phyloP scores from a whole-genome alignment of 192 early-diverging fungal species.

The Backusella liffmaniae region DNA sequence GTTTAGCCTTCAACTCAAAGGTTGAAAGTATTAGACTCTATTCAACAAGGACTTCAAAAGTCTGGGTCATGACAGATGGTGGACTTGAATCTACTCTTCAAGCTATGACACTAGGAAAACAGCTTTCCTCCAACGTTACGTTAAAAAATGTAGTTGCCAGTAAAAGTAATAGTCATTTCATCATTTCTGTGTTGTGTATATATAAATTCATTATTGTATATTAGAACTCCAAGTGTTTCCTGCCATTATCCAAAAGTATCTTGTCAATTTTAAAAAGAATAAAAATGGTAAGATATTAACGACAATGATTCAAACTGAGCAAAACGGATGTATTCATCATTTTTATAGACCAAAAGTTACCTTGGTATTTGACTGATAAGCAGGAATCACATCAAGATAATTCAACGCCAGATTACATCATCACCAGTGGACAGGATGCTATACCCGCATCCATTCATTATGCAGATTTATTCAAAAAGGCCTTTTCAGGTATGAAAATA shows the following conservation, averaged over 20 bases:
- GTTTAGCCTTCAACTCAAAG: not conserved
- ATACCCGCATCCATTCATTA: slow-evolving; percentile 29
- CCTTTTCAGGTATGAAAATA: slow-evolving; percentile 25
- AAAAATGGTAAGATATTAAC: not conserved
- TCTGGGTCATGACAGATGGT: slow-evolving; percentile 25
- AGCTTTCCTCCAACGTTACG: slow-evolving; percentile 2
- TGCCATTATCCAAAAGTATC: slow-evolving; percentile 24
- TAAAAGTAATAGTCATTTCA: slow-evolving; percentile 6
- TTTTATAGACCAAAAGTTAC: not conserved
- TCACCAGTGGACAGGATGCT: slow-evolving; percentile 19
- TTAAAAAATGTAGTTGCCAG: slow-evolving; percentile 9
- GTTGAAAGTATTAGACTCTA: not conserved
- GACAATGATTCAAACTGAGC: not conserved
- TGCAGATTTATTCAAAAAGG: not conserved
- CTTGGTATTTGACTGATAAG: slow-evolving; percentile 22
- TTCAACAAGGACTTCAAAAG: not conserved
- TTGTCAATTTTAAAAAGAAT: slow-evolving; percentile 2
- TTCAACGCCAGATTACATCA: slow-evolving; percentile 18
- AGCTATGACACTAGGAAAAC: slow-evolving; percentile 17
- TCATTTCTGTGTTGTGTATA: not conserved
- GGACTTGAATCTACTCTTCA: slow-evolving; percentile 17
- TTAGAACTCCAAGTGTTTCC: slow-evolving; percentile 24
- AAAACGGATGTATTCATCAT: not conserved
- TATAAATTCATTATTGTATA: not conserved
- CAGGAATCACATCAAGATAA: not conserved